These are phyloP conservation scores for Rhodotorula babjevae DNA, from an alignment of 768 basidiomycete genomes.

Conservation along the genomic window DNA sequence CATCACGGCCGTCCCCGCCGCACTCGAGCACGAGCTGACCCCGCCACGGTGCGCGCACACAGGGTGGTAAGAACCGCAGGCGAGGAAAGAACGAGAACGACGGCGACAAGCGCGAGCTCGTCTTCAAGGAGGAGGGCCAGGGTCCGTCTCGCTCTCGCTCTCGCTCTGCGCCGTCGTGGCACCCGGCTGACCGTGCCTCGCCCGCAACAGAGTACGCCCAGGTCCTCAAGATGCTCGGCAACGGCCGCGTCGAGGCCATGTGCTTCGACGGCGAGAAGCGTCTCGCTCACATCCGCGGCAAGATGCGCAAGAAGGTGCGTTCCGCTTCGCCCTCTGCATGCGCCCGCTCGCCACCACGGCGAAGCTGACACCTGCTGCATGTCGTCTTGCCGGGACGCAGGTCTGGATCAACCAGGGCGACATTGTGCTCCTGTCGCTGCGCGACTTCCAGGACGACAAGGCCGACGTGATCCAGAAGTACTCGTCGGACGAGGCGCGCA, in stretches of 20 bases:
- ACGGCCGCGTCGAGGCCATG: slow-evolving; percentile 89
- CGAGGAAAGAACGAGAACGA: slow-evolving; percentile 99
- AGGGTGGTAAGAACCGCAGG: slow-evolving; percentile 99
- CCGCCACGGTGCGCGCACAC: slow-evolving; percentile 6
- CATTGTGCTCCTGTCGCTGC: slow-evolving; percentile 85
- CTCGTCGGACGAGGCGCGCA: slow-evolving; percentile 72
- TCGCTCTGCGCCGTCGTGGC: too few species aligned
- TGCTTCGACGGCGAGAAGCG: slow-evolving; percentile 99
- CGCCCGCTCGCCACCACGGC: too few species aligned
- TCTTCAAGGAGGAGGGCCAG: slow-evolving; percentile 97
- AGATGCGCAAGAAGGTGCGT: slow-evolving; percentile 98
- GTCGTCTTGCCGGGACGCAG: slow-evolving; percentile 51
- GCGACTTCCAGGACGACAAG: slow-evolving; percentile 99
- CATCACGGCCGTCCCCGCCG: too few species aligned
- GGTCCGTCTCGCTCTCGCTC: slow-evolving; percentile 45
- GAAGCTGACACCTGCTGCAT: too few species aligned
- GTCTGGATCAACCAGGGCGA: slow-evolving; percentile 99
- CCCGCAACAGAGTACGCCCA: slow-evolving; percentile 75
- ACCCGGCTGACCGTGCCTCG: too few species aligned
- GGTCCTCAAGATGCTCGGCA: slow-evolving; percentile 97
- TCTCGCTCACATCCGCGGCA: slow-evolving; percentile 94
- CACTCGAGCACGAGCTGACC: not conserved
- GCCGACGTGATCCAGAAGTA: slow-evolving; percentile 99
- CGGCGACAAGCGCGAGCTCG: slow-evolving; percentile 94
- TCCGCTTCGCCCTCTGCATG: not conserved